Base-by-base conservation (phyloP, 495 filamentous ascomycete species). In the Haplographium delicatum region DNA sequence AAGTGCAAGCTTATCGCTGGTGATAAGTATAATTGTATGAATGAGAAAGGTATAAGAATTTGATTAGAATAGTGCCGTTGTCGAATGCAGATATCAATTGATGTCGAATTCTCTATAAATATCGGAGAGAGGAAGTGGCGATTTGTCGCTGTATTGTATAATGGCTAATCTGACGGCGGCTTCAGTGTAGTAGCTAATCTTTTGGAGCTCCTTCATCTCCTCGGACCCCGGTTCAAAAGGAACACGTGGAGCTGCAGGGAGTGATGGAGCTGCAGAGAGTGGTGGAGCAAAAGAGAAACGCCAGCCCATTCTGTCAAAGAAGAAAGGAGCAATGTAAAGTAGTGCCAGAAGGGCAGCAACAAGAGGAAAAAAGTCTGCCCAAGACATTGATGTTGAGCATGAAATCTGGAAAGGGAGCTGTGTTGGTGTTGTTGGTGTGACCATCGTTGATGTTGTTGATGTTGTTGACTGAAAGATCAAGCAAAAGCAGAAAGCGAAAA, bases 21-120 rank as follows among this genome's bases (percentile, higher is more conserved):
- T 43, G 39, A 43, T 43, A 43, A 43, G 39, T 43, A 43, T 43
- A 43, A 10, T 43, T n/a, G n/a, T n/a, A n/a, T n/a, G n/a, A n/a
- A n/a, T n/a, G n/a, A n/a, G n/a, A n/a, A n/a, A n/a, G n/a, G n/a
- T 43, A 4, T 20, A 22, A 43, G 7, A 43, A 43, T 43, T 9
- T 43, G 39, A 43, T 25, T 22, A 43, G 39, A 43, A 25, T 43
- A 43, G 39, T 43, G 35, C 8, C 9, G 9, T 16, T 39, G 35
- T 39, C n/a, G n/a, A n/a, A n/a, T n/a, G n/a, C n/a, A n/a, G n/a
- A n/a, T n/a, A n/a, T n/a, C n/a, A n/a, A n/a, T n/a, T n/a, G n/a
- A n/a, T n/a, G n/a, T n/a, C 35, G 35, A 39, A 39, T 16, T 39
- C 35, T 7, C 18, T 18, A 16, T 10, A 16, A 39, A 39, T 9